Percentiles rank a stretch among this genome's conserved stretches.
Conservation (phyloP, 2,329 filamentous ascomycete genomes). For the Chrysoporthe puriensis region DNA sequence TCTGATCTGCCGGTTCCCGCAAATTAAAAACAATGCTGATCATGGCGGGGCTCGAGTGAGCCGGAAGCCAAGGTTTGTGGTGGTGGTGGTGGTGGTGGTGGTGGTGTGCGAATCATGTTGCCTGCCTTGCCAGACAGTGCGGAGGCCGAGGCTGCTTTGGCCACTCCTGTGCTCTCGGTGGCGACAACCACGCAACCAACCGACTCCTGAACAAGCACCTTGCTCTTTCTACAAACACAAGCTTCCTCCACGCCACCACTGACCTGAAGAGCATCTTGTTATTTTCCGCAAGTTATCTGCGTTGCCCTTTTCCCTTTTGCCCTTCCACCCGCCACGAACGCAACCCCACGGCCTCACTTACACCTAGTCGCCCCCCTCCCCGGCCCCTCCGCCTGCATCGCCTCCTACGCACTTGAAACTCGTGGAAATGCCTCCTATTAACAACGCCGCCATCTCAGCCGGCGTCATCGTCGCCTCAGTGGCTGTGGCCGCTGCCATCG, state of each 20-base stretch:
- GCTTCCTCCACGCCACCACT: slow-evolving; percentile 1
- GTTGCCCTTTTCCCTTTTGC: not conserved
- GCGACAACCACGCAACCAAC: slow-evolving; percentile 16
- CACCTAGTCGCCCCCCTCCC: not conserved
- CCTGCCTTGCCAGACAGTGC: slow-evolving; percentile 12
- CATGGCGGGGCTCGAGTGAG: slow-evolving; percentile 22
- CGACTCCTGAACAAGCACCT: slow-evolving; percentile 7
- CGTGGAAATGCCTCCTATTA: slow-evolving; percentile 56
- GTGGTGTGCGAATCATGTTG: slow-evolving; percentile 17
- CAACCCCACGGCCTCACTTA: not conserved
- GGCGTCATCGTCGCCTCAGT: slow-evolving; percentile 62
- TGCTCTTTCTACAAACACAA: not conserved
- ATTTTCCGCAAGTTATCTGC: not conserved
- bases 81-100: no score
- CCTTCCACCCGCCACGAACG: not conserved
- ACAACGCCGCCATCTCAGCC: slow-evolving; percentile 59
- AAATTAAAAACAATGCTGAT: slow-evolving; percentile 6
- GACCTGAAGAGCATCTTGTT: no score
- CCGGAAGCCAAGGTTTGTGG: not conserved
- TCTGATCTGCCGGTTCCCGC: not conserved
- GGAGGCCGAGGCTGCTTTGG: slow-evolving; percentile 18
- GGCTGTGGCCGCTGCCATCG: slow-evolving; percentile 60
- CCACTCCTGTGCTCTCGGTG: slow-evolving; percentile 10
- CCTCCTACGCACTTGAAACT: not conserved
- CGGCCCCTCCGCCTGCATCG: not conserved